A percentile compares a stretch with the other conserved stretches of the same genome.
These are phyloP conservation scores for Solanum paucissectum DNA, from an alignment of 257 asterid genomes.

Conservation along the genomic window DNA sequence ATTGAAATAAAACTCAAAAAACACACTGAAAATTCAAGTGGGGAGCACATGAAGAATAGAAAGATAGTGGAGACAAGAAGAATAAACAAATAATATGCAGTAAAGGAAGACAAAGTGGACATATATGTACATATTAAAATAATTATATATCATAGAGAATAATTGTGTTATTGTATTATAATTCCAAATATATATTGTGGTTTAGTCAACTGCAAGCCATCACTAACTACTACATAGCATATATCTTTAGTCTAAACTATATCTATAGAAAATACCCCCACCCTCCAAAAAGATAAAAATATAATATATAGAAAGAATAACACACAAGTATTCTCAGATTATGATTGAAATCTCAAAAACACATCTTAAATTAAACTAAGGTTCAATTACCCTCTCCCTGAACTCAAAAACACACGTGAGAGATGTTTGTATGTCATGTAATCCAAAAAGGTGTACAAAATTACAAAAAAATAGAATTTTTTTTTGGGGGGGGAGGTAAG, in stretches of 20 bases:
- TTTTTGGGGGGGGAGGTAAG: too few relatives aligned
- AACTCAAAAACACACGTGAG: too few relatives aligned
- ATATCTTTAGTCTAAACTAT: not conserved
- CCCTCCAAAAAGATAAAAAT: not conserved
- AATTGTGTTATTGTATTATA: slow-evolving; percentile 10
- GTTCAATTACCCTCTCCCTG: too few relatives aligned
- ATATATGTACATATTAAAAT: not conserved
- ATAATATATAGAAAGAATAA: not conserved
- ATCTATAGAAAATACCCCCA: not conserved
- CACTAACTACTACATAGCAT: not conserved
- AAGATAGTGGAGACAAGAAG: slow-evolving; percentile 25
- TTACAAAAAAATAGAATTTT: too few relatives aligned
- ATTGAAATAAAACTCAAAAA: not conserved
- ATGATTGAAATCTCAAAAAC: too few relatives aligned
- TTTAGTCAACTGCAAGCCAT: slow-evolving; percentile 27
- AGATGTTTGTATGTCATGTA: too few relatives aligned
- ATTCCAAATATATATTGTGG: slow-evolving; percentile 7
- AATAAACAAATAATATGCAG: slow-evolving; percentile 21
- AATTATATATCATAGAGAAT: slow-evolving; percentile 1
- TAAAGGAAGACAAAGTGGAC: slow-evolving; percentile 23
- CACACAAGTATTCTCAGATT: accelerated
- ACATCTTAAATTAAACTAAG: too few relatives aligned
- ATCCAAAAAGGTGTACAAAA: too few relatives aligned
- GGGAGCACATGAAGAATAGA: not conserved
- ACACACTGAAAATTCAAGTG: not conserved